Evolutionary conservation across 2,329 filamentous ascomycete genomes (phyloP), one percentile per base, ranked within the genome.

Genomic region (Coleophoma eucalyptorum): DNA sequence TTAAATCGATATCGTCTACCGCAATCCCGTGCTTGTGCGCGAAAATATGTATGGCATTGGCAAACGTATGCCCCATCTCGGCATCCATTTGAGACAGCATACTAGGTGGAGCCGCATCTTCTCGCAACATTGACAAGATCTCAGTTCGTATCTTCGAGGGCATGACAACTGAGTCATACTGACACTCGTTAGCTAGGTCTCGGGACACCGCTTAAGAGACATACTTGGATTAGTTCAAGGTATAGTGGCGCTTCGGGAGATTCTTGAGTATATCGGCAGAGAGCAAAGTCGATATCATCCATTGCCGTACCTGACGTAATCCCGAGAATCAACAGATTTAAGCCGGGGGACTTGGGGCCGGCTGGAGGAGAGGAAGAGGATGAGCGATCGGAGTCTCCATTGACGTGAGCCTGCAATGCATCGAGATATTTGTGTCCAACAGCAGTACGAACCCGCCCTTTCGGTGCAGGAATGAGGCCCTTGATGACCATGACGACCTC

Each of bases 101-200:
- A 53, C 63, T 65, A 12, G 64, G 64, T 6, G 62, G 60, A n/a
- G 61, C 62, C 8, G 60, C 58, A 51, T 65, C 62, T 55, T 66
- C 61, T 59, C 57, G 58, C 15, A 66, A 52, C 62, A 66, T 63
- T 4, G 61, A 57, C 5, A 66, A 54, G n/a, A 66, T 61, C 46
- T 65, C 62, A 35, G 51, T 58, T 55, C 62, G 60, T 10, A 66
- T 64, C 48, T 64, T 64, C 13, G 62, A 65, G 20, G 63, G 63
- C 61, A 66, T 64, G 21, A 62, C 55, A n/a, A 66, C 62, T 3
- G 61, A 63, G 55, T 66, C 63, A 52, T 66, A 62, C 63, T 66
- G 38, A 15, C 40, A 5, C 35, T 8, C 57, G 48, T 21, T 45
- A 40, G 2, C 26, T 7, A 33, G 16, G 4, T 18, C 7, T 7